Evolutionary conservation across 2,329 filamentous ascomycete species (phyloP).

Genomic region (Trichoderma guizhouense): DNA sequence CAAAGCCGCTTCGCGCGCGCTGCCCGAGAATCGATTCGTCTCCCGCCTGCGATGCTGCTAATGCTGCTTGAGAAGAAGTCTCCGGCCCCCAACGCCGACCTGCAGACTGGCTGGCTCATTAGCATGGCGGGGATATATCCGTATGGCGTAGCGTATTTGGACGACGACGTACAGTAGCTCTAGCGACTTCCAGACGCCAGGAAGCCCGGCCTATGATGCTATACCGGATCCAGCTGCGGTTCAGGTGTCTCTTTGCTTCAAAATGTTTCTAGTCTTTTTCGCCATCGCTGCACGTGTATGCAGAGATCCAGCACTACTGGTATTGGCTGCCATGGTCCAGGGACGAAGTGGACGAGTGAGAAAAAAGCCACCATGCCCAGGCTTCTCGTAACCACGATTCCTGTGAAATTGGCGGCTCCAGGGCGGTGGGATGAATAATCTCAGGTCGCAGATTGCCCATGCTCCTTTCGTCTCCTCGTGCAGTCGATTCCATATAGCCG

Average conservation of each 20-base stretch:
- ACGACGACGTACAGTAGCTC: not conserved
- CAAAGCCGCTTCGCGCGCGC: not conserved
- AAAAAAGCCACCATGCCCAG: not conserved
- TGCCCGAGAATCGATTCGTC: not conserved
- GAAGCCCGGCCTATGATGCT: not conserved
- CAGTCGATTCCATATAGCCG: not conserved
- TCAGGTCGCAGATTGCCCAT: constrained; percentile 1
- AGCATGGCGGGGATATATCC: not conserved
- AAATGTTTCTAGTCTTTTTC: not conserved
- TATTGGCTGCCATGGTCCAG: not conserved
- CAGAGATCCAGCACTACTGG: not conserved
- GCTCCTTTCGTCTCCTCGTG: not conserved
- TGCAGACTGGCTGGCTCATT: not conserved
- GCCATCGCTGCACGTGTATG: not conserved
- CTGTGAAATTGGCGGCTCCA: not conserved
- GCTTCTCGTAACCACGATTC: not conserved
- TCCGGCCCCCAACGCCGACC: not conserved
- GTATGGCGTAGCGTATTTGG: not conserved
- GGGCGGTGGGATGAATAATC: not conserved
- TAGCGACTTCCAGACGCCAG: not conserved
- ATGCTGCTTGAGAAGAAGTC: not conserved
- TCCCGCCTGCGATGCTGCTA: not conserved
- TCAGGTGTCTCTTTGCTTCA: not conserved
- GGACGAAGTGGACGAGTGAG: not conserved
- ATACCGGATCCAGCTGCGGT: not conserved